Percentiles rank a stretch among this genome's conserved stretches.
These are phyloP conservation scores for Globisporangium sylvaticum DNA, from an alignment of 352 stramenopile species.

Conservation along the genomic window DNA sequence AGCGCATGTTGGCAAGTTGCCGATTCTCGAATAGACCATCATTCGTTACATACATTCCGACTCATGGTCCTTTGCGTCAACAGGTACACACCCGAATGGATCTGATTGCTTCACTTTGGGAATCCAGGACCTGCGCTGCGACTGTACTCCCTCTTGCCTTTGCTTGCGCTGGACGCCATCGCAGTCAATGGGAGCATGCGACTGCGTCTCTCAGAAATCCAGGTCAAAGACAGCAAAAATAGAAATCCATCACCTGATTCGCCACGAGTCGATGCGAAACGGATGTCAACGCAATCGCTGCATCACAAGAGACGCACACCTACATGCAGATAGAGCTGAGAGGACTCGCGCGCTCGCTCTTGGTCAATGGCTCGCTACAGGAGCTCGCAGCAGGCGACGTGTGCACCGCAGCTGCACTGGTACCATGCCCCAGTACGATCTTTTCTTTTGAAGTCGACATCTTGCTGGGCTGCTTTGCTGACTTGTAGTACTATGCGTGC, in stretches of 20 bases:
- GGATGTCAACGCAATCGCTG: too few relatives aligned
- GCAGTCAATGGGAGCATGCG: too few relatives aligned
- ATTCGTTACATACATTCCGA: background rate
- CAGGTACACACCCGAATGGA: background rate
- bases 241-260: too few relatives aligned
- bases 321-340: background rate
- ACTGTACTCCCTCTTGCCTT: too few relatives aligned
- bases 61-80: background rate
- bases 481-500: background rate
- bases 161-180: too few relatives aligned
- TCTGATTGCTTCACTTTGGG: background rate
- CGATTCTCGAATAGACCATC: slow-evolving; percentile 7
- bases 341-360: background rate
- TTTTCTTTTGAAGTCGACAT: background rate
- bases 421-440: background rate
- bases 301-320: too few relatives aligned
- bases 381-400: background rate
- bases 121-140: too few relatives aligned
- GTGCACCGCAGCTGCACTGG: background rate
- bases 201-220: too few relatives aligned
- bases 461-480: background rate
- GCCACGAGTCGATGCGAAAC: too few relatives aligned
- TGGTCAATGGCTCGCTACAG: background rate
- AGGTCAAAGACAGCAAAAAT: too few relatives aligned
- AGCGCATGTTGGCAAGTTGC: background rate